These are phyloP conservation scores for Penicillium nordicum DNA, from an alignment of 2,329 filamentous ascomycete genomes.

Conservation along the genomic window DNA sequence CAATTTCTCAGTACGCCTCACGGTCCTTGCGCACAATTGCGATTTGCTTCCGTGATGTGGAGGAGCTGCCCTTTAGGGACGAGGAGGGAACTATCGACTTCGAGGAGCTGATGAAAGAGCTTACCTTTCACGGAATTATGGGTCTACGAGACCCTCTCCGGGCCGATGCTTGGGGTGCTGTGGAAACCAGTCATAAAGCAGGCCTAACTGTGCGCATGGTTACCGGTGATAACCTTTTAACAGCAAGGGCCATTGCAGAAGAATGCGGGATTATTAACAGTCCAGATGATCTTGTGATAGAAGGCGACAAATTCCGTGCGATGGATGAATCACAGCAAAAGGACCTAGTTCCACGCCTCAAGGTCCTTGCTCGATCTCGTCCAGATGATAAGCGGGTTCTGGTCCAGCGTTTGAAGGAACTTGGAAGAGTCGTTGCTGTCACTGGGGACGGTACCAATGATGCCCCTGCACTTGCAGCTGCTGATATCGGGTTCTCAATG, in stretches of 20 bases:
- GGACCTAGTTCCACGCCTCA: constrained; percentile 50
- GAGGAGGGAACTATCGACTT: constrained; percentile 29
- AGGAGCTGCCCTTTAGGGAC: constrained; percentile 52
- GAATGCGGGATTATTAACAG: constrained; percentile 60
- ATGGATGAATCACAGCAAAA: constrained; percentile 53
- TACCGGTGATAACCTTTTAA: constrained; percentile 63
- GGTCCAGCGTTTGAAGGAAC: constrained; percentile 52
- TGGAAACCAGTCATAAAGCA: constrained; percentile 58
- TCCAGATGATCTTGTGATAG: constrained; percentile 55
- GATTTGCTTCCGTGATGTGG: constrained; percentile 67
- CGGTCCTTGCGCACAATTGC: constrained; percentile 70
- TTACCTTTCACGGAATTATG: constrained; percentile 62
- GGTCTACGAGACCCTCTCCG: constrained; percentile 66
- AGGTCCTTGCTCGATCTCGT: constrained; percentile 58
- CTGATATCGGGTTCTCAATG: constrained; percentile 62
- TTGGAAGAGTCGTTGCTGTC: constrained; percentile 54
- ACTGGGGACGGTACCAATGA: constrained; percentile 62
- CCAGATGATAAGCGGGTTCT: constrained; percentile 59
- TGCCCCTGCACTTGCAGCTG: constrained; percentile 56
- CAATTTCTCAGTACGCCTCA: constrained; percentile 37
- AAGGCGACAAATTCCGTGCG: constrained; percentile 58
- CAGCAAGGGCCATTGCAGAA: constrained; percentile 63
- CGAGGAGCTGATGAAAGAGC: constrained; percentile 59
- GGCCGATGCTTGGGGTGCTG: constrained; percentile 58
- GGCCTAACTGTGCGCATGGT: constrained; percentile 65